Evolutionary conservation across 106 monocot genomes (phyloP), one percentile per base, ranked within the genome.

Genomic region (Xerophyta viscosa): DNA sequence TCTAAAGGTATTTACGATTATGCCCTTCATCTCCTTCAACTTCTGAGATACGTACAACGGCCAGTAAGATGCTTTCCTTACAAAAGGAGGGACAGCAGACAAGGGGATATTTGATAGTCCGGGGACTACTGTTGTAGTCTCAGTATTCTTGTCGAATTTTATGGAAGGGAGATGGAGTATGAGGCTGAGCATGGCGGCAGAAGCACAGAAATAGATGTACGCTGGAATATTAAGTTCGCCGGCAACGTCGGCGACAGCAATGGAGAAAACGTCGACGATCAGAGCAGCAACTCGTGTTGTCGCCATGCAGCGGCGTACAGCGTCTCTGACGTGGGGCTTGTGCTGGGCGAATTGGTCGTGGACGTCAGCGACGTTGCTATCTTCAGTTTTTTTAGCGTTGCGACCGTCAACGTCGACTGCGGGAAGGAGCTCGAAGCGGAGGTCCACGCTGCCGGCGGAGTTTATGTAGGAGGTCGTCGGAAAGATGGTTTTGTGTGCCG

Each of bases 361-460:
- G 39, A 39, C 39, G 33, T 6, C 5, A 10, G 15, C 2, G 15
- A 3, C 39, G 15, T 39, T 10, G 15, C 10, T 12, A 10, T 7
- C 33, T 33, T 33, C 33, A 11, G 39, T 39, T 10, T 33, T 15
- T 39, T 39, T 39, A 10, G 15, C 13, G 13, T 39, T 7, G 6
- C 1, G 3, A 8, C 15, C 39, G 0, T 61, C 66, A 8, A 65
- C 46, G n/a, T n/a, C n/a, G 7, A 33, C 33, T 6, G 29, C 20
- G 0, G 64, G 75, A 45, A 76, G 64, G 13, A 59, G 33, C 9
- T 58, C 19, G 71, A 77, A 77, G 23, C 29, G 20, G 33, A 77
- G 56, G 46, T 66, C 57, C 27, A 66, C 30, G 56, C 51, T 24
- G 48, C 62, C 62, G 47, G 71, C 12, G 10, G 54, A 56, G 22